Conservation (phyloP, 129 eudicot genomes). For the Heracleum sosnowskyi region DNA sequence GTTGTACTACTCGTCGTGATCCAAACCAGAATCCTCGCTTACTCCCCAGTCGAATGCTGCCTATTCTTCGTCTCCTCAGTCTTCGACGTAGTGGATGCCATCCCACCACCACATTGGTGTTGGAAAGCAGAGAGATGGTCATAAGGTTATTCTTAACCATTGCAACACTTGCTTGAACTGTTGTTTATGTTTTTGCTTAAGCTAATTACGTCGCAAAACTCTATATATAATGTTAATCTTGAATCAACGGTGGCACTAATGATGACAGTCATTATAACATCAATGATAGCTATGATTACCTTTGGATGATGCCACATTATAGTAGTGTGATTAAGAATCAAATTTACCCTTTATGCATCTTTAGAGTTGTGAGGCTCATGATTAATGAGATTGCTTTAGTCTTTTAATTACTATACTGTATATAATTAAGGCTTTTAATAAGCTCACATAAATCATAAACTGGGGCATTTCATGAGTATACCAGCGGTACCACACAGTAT, state of each 20-base stretch:
- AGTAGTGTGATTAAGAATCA: constrained; percentile 11
- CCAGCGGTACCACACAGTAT: background rate
- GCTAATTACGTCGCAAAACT: background rate
- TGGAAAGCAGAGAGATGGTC: constrained; percentile 39
- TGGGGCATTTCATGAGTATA: background rate
- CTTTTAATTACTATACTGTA: background rate
- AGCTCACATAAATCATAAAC: background rate
- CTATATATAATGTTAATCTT: background rate
- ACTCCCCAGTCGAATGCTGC: constrained; percentile 37
- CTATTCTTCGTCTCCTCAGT: constrained; percentile 28
- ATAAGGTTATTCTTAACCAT: constrained; percentile 41
- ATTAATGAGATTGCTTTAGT: constrained; percentile 24
- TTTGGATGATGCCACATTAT: constrained; percentile 17
- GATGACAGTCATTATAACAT: constrained; percentile 31
- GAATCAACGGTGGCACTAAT: constrained; percentile 8
- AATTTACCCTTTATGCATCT: constrained; percentile 6
- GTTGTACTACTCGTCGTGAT: constrained; percentile 38
- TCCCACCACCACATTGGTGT: constrained; percentile 45
- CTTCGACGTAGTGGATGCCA: constrained; percentile 52
- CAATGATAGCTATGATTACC: constrained; percentile 29
- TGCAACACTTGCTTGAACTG: background rate
- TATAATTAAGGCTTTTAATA: constrained; percentile 3
- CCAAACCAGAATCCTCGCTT: constrained; percentile 38
- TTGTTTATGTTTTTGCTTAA: background rate
- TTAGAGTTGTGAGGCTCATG: constrained; percentile 41